Evolutionary conservation across 192 early-diverging fungal species (phyloP).

Genomic region (Gonapodya sp.): DNA sequence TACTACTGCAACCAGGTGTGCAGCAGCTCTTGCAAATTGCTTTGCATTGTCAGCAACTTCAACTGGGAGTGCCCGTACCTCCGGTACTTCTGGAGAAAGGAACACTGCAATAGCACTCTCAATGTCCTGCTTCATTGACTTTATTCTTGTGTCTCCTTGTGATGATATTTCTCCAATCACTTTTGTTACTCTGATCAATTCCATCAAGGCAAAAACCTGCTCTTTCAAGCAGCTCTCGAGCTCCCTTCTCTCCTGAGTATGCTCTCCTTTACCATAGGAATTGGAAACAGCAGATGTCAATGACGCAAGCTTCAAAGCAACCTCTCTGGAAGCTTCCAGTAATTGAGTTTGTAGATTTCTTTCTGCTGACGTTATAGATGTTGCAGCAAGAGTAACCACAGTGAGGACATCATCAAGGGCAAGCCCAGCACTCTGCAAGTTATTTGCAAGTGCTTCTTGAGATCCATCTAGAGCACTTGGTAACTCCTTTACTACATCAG

Average conservation of each 20-base stretch:
- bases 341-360: constrained; percentile 47
- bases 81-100: not conserved
- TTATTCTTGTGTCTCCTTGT: constrained; percentile 13
- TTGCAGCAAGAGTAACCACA: constrained; percentile 26
- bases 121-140: constrained; percentile 19
- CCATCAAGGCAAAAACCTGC: constrained; percentile 25
- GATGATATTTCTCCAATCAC: constrained; percentile 26
- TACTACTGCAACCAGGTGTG: constrained; percentile 23
- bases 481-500: constrained; percentile 36
- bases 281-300: constrained; percentile 24
- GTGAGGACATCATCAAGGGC: constrained; percentile 21
- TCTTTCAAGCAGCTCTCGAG: constrained; percentile 26
- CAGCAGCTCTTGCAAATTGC: constrained; percentile 33
- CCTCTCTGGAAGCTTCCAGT: constrained; percentile 25
- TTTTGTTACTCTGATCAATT: constrained; percentile 31
- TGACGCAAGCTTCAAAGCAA: constrained; percentile 29
- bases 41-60: constrained; percentile 43
- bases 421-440: constrained; percentile 19
- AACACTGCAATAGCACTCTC: constrained; percentile 21
- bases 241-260: constrained; percentile 18
- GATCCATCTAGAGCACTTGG: constrained; percentile 20
- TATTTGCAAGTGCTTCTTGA: constrained; percentile 33
- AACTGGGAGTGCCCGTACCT: constrained; percentile 43
- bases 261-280: constrained; percentile 21
- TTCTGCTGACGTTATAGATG: constrained; percentile 37